Evolutionary conservation across 495 filamentous ascomycete genomes (phyloP).

Genomic region (Hypoxylon perforatum): DNA sequence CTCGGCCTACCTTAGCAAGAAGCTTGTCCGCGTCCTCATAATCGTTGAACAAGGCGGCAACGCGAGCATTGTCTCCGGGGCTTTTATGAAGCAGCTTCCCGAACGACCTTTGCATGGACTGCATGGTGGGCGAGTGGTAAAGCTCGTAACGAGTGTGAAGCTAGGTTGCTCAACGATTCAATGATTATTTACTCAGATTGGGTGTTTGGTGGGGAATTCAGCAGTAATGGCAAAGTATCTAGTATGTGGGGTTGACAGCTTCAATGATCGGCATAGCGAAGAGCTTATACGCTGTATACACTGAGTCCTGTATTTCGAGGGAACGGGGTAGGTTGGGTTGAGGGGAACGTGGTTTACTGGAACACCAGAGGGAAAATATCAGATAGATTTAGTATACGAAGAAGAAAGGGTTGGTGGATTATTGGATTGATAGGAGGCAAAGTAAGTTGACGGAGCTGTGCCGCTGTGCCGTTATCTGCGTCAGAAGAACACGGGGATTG

Average conservation of each 20-base stretch:
- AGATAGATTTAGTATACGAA: background rate
- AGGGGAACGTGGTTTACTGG: slow-evolving; percentile 1
- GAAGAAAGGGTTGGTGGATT: background rate
- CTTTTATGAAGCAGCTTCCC: slow-evolving; percentile 75
- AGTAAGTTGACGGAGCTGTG: slow-evolving; percentile 11
- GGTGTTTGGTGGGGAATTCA: slow-evolving; percentile 8
- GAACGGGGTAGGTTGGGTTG: background rate
- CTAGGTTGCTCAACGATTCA: background rate
- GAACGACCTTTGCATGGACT: slow-evolving; percentile 80
- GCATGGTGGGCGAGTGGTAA: slow-evolving; percentile 66
- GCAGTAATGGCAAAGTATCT: slow-evolving; percentile 15
- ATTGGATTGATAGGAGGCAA: background rate
- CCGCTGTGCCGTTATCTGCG: slow-evolving; percentile 15
- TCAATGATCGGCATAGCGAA: slow-evolving; percentile 14
- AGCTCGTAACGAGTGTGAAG: slow-evolving; percentile 8
- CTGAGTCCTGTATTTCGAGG: slow-evolving; percentile 2
- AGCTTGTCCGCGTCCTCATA: slow-evolving; percentile 87
- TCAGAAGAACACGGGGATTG: slow-evolving; percentile 8
- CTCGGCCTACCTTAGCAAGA: slow-evolving; percentile 70
- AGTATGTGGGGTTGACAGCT: slow-evolving; percentile 29
- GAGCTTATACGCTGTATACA: background rate
- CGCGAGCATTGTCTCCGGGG: slow-evolving; percentile 80
- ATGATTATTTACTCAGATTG: slow-evolving; percentile 8
- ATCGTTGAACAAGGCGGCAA: slow-evolving; percentile 79
- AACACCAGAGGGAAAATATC: background rate